phyloP scores from a whole-genome alignment of 2,329 filamentous ascomycete species.

The Fusarium piperis region DNA sequence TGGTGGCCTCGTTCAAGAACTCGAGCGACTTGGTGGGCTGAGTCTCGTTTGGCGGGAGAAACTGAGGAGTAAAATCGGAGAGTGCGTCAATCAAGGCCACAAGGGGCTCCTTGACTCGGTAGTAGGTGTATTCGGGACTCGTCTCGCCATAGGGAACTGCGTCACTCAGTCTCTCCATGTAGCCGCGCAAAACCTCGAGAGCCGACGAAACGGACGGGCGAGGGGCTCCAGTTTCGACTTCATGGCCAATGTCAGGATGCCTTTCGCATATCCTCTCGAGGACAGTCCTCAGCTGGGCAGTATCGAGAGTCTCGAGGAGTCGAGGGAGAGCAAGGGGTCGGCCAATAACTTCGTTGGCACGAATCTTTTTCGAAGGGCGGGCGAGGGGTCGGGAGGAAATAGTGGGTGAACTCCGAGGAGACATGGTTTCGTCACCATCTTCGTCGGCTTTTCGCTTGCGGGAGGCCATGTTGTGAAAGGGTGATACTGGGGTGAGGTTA shows the following conservation, averaged over 20 bases:
- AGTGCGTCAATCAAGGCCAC: conserved; percentile 86
- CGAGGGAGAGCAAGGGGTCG: conserved; percentile 68
- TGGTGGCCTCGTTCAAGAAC: conserved; percentile 89
- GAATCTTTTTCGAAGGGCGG: conserved; percentile 70
- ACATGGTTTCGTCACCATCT: conserved; percentile 87
- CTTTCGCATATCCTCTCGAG: conserved; percentile 92
- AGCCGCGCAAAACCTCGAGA: conserved; percentile 81
- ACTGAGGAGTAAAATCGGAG: conserved; percentile 94
- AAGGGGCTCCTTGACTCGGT: conserved; percentile 85
- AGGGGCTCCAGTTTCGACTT: conserved; percentile 85
- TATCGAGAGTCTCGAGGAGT: conserved; percentile 93
- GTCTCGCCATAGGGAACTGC: conserved; percentile 88
- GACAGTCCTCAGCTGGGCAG: conserved; percentile 82
- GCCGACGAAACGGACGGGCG: conserved; percentile 86
- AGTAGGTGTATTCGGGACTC: conserved; percentile 93
- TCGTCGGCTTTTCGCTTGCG: conserved; percentile 89
- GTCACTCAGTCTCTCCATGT: conserved; percentile 79
- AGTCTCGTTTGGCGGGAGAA: conserved; percentile 88
- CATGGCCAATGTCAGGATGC: conserved; percentile 84
- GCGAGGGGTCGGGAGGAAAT: conserved; percentile 74
- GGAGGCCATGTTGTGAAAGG: conserved; percentile 63
- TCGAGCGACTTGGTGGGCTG: conserved; percentile 85
- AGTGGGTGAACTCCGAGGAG: conserved; percentile 83
- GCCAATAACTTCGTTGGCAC: conserved; percentile 72
- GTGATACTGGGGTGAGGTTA: conserved; percentile 47